These are phyloP conservation scores for Escovopsis sp. DNA, from an alignment of 2,329 filamentous ascomycete species.

Conservation along the genomic window DNA sequence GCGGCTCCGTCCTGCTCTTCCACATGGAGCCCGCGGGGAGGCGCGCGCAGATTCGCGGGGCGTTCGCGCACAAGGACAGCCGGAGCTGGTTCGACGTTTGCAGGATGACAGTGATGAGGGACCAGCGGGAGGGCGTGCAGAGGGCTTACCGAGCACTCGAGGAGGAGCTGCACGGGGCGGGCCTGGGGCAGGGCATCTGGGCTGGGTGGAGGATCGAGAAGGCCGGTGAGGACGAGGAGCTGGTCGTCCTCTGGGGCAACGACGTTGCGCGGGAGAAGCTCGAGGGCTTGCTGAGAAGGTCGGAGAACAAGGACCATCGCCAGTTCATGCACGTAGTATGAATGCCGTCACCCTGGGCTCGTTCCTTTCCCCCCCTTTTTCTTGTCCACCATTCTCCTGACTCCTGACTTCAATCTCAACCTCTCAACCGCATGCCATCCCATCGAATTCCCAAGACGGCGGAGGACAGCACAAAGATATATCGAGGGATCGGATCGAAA, in stretches of 20 bases:
- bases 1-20: constrained; percentile 21
- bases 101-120: constrained; percentile 17
- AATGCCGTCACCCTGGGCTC: background rate
- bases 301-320: constrained; percentile 10
- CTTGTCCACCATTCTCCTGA: too few relatives aligned
- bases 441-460: background rate
- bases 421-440: too few relatives aligned
- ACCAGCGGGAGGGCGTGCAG: constrained; percentile 19
- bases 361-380: background rate
- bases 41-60: constrained; percentile 10
- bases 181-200: constrained; percentile 19
- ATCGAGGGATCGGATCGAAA: background rate
- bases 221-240: constrained; percentile 18
- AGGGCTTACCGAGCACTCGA: constrained; percentile 20
- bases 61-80: constrained; percentile 11
- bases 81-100: constrained; percentile 21
- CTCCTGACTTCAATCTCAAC: background rate
- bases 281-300: constrained; percentile 12
- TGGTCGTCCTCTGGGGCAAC: constrained; percentile 26
- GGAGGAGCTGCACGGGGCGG: constrained; percentile 15
- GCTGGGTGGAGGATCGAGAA: constrained; percentile 29
- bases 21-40: constrained; percentile 24
- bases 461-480: background rate
- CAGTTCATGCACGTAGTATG: constrained; percentile 14
- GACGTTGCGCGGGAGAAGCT: constrained; percentile 20